Evolutionary conservation across 441 rosid genomes (phyloP), one percentile per base, ranked within the genome.

Genomic region (California macrophylla): DNA sequence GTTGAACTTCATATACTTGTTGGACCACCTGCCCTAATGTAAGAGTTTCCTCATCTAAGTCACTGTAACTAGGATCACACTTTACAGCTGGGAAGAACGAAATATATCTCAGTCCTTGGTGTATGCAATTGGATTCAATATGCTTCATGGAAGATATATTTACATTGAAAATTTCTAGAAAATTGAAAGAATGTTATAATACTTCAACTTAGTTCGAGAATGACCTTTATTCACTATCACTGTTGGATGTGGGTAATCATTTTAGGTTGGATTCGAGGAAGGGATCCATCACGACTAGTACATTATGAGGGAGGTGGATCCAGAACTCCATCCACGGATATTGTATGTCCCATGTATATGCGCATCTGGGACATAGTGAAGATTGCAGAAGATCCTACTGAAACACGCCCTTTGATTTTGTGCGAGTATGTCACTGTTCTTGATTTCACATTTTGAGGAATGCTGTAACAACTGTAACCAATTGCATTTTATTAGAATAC

Each of bases 231-330:
- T 56, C 32, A 30, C 50, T 71, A 25, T 30, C 20, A 12, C 36
- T 69, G 76, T 68, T 52, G 73, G 66, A 73, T 77, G 29, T 74
- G 50, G 32, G 45, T 70, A 63, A 42, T 76, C 58, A 69, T 40
- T 78, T 70, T 79, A 94, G 98, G 99, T 72, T 94, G 98, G 98
- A 69, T 92, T 71, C 85, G 94, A 69, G 98, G 80, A 78, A 94
- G 74, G 81, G 99, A 94, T 76, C 76, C 90, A 40, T 84, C 96
- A 21, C 86, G 99, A 60, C 54, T 87, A 58, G 36, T 94, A 68
- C 99, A 94, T 78, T 94, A 94, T 77, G 99, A 94, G 81, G 99
- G 98, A 68, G 99, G 99, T 73, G 98, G 98, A 61, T 87, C 99
- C 68, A 87, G 93, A 80, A 94, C 98, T 58, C 26, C 81, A 24